Evolutionary conservation across 805 yeast genomes (phyloP), one percentile per base, ranked within the genome.

Genomic region (Clavispora carvajalis): DNA sequence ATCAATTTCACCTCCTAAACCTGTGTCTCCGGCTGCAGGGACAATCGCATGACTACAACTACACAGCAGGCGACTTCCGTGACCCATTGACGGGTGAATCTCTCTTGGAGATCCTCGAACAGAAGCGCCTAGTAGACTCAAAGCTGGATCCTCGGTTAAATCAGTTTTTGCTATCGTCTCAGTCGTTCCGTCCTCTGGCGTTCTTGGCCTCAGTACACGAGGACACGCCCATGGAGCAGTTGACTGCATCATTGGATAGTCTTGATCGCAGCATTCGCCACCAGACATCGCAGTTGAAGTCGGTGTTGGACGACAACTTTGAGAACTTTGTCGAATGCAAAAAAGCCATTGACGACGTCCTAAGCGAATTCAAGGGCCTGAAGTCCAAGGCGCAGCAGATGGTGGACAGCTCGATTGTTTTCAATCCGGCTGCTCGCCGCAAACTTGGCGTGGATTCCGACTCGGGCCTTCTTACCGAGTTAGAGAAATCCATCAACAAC

Each of bases 401-500:
- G 30, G 39, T 59, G 33, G 72, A 62, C 15, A 59, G 51, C 37
- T 48, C 60, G 15, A 57, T 57, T 40, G 65, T 67, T 13, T 69
- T 67, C 48, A 63, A 69, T 39, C 73, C 74, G 0, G 50, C 55
- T 13, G 46, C 48, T 33, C 46, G 57, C 42, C 46, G 52, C 30
- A 41, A 44, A 31, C 38, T 22, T 33, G 21, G 41, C 28, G 9
- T 49, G 41, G 29, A 44, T 23, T 31, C 46, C 37, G 37, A 57
- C 33, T 61, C 57, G 11, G 45, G 65, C 1, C 51, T 69, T 23
- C 52, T 53, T 21, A 49, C 63, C 4, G 70, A 62, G 38, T 53
- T 69, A 26, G 74, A 69, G 47, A 66, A 60, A 35, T 54, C 68
- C 3, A 54, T 69, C 28, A 65, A 66, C 41, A 65, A 65, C 45